Evolutionary conservation across 352 stramenopile genomes (phyloP).

Genomic region (Peronospora tabacina): DNA sequence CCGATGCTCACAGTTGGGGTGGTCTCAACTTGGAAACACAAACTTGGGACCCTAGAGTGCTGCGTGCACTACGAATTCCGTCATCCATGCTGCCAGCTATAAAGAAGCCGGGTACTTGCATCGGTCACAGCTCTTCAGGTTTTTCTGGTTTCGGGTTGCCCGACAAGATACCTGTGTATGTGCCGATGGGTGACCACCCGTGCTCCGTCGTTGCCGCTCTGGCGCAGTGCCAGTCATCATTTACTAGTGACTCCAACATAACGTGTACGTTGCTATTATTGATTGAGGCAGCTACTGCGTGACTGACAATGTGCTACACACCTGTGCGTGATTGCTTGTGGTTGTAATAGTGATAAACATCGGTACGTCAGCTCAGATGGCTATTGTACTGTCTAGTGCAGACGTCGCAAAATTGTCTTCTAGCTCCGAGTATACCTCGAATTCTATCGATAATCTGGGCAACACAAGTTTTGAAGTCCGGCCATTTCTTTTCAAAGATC

Average conservation of each 20-base stretch:
- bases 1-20: conserved; percentile 73
- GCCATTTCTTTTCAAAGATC: conserved; percentile 49
- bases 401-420: conserved; percentile 24
- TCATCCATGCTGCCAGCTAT: conserved; percentile 52
- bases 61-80: conserved; percentile 53
- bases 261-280: conserved; percentile 32
- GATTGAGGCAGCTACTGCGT: not conserved
- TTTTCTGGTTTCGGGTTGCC: conserved; percentile 33
- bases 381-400: conserved; percentile 44
- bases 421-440: not conserved
- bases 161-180: conserved; percentile 29
- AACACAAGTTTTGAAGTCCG: conserved; percentile 61
- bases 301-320: conserved; percentile 7
- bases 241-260: conserved; percentile 24
- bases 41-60: conserved; percentile 38
- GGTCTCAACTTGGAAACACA: conserved; percentile 37
- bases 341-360: conserved; percentile 62
- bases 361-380: conserved; percentile 72
- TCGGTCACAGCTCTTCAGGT: conserved; percentile 29
- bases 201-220: conserved; percentile 60
- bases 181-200: conserved; percentile 75
- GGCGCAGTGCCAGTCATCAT: conserved; percentile 20
- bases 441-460: not conserved
- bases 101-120: conserved; percentile 38
- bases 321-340: conserved; percentile 4